Evolutionary conservation across 495 filamentous ascomycete species (phyloP).

Genomic region (Annulohypoxylon moriforme): DNA sequence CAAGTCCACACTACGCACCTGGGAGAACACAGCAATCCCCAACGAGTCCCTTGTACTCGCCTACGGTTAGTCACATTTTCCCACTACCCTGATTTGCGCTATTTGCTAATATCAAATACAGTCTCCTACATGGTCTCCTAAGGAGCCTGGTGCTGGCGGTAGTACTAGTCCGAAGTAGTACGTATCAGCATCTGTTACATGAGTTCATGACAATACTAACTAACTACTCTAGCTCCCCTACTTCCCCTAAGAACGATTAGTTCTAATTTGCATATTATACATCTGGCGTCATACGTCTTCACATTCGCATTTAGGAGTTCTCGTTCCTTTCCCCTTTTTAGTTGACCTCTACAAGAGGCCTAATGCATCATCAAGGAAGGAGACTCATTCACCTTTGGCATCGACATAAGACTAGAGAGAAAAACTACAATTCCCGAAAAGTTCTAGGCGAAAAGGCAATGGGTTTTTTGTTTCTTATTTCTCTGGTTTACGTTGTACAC

Average conservation of each 20-base stretch:
- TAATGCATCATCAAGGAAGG: slow-evolving; percentile 42
- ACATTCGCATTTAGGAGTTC: slow-evolving; percentile 22
- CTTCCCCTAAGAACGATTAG: slow-evolving; percentile 42
- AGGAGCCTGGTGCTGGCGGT: slow-evolving; percentile 35
- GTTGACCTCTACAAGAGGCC: slow-evolving; percentile 8
- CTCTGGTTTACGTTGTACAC: slow-evolving; percentile 19
- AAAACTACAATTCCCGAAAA: slow-evolving; percentile 9
- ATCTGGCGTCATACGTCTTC: slow-evolving; percentile 29
- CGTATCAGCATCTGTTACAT: neutral
- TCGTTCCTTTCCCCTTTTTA: slow-evolving; percentile 6
- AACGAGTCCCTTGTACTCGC: slow-evolving; percentile 66
- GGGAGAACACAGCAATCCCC: slow-evolving; percentile 64
- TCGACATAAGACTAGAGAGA: slow-evolving; percentile 26
- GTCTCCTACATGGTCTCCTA: slow-evolving; percentile 43
- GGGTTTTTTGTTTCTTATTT: neutral
- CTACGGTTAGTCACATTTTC: slow-evolving; percentile 49
- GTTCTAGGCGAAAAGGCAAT: slow-evolving; percentile 1
- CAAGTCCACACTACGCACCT: slow-evolving; percentile 75
- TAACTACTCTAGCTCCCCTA: slow-evolving; percentile 26
- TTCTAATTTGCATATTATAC: slow-evolving; percentile 36
- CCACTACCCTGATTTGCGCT: neutral
- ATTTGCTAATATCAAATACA: slow-evolving; percentile 30
- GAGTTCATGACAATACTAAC: slow-evolving; percentile 7
- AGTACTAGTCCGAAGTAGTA: slow-evolving; percentile 41
- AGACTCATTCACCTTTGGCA: slow-evolving; percentile 12